Percentiles rank a stretch among this genome's conserved stretches.
These are phyloP conservation scores for Penicillium dipodomyicola DNA, from an alignment of 495 filamentous ascomycete genomes.

Conservation along the genomic window DNA sequence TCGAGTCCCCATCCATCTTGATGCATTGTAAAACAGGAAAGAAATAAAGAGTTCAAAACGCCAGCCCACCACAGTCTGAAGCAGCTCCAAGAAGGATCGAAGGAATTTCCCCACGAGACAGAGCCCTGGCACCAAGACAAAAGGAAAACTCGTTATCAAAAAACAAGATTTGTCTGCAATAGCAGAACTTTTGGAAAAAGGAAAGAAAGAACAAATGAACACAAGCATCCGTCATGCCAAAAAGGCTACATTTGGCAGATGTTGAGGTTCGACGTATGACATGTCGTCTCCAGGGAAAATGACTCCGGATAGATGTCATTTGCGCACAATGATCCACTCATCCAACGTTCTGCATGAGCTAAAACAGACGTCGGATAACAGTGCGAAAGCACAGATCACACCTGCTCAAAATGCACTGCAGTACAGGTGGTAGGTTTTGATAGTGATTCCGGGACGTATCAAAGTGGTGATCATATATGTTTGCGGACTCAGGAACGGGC, in stretches of 20 bases:
- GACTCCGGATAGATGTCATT: conserved; percentile 15
- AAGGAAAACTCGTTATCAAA: conserved; percentile 1
- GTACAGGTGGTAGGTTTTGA: neutral
- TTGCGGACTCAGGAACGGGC: neutral
- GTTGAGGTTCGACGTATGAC: neutral
- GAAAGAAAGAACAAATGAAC: neutral
- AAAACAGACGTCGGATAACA: conserved; percentile 16
- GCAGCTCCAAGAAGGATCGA: neutral
- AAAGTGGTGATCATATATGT: conserved; percentile 1
- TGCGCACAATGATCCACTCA: conserved; percentile 6
- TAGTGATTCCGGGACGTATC: neutral
- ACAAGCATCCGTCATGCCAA: neutral
- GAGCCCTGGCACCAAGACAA: neutral
- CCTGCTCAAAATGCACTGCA: neutral
- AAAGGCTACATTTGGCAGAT: neutral
- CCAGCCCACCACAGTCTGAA: neutral
- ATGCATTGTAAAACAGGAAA: conserved; percentile 21
- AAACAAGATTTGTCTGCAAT: neutral
- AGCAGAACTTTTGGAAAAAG: neutral
- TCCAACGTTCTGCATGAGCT: conserved; percentile 7
- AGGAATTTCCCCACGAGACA: conserved; percentile 1
- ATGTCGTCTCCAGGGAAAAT: conserved; percentile 4
- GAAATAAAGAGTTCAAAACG: conserved; percentile 7
- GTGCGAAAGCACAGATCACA: neutral
- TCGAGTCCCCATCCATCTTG: conserved; percentile 22